Conservation (phyloP, 2,329 filamentous ascomycete genomes). For the Corinectria fuckeliana region DNA sequence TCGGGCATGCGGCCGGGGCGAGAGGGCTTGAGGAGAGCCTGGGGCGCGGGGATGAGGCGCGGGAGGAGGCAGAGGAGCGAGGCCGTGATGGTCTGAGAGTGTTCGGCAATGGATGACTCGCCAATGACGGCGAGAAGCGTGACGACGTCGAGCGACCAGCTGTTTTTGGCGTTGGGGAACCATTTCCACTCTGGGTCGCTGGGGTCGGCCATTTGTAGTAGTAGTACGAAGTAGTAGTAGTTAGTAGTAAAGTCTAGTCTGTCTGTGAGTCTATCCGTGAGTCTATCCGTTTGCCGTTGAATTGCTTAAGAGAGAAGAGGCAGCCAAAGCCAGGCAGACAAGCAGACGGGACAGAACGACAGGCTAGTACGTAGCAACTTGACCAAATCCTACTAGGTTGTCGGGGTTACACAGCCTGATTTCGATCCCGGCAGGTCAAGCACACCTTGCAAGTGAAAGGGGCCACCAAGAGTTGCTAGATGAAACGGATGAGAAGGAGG, state of each 20-base stretch:
- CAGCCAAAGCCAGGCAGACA: conserved; percentile 15
- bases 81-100: conserved; percentile 65
- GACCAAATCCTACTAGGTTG: neutral
- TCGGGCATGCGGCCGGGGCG: conserved; percentile 63
- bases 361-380: neutral
- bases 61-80: conserved; percentile 64
- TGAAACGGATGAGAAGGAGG: neutral
- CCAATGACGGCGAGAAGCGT: conserved; percentile 69
- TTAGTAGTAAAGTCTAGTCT: no score
- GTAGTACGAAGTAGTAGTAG: neutral
- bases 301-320: neutral
- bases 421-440: neutral
- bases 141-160: conserved; percentile 67
- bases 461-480: neutral
- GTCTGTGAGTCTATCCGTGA: neutral
- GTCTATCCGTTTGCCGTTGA: neutral
- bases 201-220: conserved; percentile 33
- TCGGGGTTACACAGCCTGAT: conserved; percentile 4
- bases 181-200: conserved; percentile 44
- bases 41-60: conserved; percentile 66
- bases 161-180: conserved; percentile 51
- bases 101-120: conserved; percentile 63
- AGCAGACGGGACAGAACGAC: no score
- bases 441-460: neutral
- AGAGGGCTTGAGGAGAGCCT: conserved; percentile 64